Conservation (phyloP, 805 yeast species). For the Hermanozyma aechmeae region DNA sequence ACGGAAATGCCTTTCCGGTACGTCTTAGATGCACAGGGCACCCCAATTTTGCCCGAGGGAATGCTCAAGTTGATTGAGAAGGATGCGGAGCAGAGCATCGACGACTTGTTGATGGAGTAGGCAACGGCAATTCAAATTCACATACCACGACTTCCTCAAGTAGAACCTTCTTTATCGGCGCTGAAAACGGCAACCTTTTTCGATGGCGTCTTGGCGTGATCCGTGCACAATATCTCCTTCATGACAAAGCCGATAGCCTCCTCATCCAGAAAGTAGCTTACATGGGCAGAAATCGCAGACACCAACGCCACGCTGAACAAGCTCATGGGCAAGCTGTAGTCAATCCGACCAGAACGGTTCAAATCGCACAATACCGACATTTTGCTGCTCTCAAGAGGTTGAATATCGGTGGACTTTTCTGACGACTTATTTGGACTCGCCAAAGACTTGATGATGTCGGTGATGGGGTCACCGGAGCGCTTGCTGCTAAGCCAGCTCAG, state of each 20-base stretch:
- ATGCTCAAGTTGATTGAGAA: slow-evolving; percentile 79
- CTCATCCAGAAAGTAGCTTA: slow-evolving; percentile 77
- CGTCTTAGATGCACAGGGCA: slow-evolving; percentile 49
- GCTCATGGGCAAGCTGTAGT: slow-evolving; percentile 71
- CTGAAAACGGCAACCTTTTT: slow-evolving; percentile 19
- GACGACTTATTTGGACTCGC: too few species aligned
- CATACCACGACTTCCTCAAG: not conserved
- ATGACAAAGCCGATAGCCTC: slow-evolving; percentile 76
- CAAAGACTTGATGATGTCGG: slow-evolving; percentile 4
- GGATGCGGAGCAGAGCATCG: slow-evolving; percentile 78
- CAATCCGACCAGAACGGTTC: slow-evolving; percentile 73
- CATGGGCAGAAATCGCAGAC: slow-evolving; percentile 80
- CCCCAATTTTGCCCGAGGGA: slow-evolving; percentile 86
- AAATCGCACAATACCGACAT: too few species aligned
- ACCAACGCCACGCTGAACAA: slow-evolving; percentile 71
- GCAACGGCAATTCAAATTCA: too few species aligned
- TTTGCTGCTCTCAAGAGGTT: too few species aligned
- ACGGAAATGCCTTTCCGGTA: slow-evolving; percentile 98
- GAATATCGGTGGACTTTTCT: too few species aligned
- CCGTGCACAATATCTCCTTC: slow-evolving; percentile 37
- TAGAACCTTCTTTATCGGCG: not conserved
- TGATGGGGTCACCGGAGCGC: slow-evolving; percentile 4
- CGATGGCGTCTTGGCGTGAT: slow-evolving; percentile 13
- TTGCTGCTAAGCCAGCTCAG: slow-evolving; percentile 21
- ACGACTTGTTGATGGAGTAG: slow-evolving; percentile 46